Base-by-base conservation (phyloP, 75 land plant genomes). In the Isoetes taiwanensis region DNA sequence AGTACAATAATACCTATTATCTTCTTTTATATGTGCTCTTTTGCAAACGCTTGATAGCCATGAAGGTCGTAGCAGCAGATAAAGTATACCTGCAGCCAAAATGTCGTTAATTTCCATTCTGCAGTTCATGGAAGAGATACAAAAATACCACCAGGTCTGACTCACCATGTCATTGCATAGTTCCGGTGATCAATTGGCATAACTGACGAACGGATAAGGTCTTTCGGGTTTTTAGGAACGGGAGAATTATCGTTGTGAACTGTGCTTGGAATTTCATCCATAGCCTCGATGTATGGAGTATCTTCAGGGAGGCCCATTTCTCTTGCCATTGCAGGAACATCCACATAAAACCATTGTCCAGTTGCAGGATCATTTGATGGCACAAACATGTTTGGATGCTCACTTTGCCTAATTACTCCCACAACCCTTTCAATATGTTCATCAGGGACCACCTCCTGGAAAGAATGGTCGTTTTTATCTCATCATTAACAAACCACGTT, bases 101-200 rank as follows among this genome's bases (percentile, higher is more conserved):
- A 30, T 20, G 2, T 43, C 20, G 1, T 8, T 16, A 59, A 55
- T 55, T 16, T 1, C n/a, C 29, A 25, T n/a, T 50, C 4, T 56
- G 17, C 12, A 31, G 52, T 4, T 28, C 20, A 9, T 55, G 57
- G 20, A 8, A 32, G 9, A 48, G 32, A 41, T 41, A 5, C 8
- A 9, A 17, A 11, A 28, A 43, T 24, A 27, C 70, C 10, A 8
- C 34, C 64, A 28, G n/a, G n/a, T n/a, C n/a, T n/a, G n/a, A 34
- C 64, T 26, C 79, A 90, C 97, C 97, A 90, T 32, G 97, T 90
- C 25, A 90, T 41, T 34, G 82, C 79, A 61, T 90, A 90, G 54
- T 80, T 86, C 28, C 87, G 66, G 64, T 93, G 98, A 62, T 93
- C 98, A 35, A 79, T 80, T 35, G 95, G 98, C 98, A 81, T 87